Evolutionary conservation across 73 alveolate genomes (phyloP).

Genomic region (Blepharisma stoltei): DNA sequence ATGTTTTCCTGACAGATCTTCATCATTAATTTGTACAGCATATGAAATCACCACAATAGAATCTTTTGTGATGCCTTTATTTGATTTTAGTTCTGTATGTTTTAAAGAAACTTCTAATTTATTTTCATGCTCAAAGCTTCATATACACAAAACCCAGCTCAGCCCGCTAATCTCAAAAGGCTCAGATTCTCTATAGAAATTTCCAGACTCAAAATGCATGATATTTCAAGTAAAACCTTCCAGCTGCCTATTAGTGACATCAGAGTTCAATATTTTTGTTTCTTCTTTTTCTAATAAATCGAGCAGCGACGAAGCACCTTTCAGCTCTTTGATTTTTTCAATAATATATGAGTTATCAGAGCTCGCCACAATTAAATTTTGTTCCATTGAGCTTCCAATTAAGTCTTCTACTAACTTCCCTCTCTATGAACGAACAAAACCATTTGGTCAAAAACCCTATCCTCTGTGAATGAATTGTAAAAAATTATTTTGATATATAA

Average conservation of each 20-base stretch:
- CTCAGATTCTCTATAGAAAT: conserved; percentile 20
- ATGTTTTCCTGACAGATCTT: too few species aligned
- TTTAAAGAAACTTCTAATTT: conserved; percentile 10
- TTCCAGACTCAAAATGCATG: background rate
- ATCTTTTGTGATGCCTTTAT: too few species aligned
- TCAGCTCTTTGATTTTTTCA: background rate
- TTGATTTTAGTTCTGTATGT: background rate
- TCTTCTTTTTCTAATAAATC: conserved; percentile 4
- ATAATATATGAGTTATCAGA: background rate
- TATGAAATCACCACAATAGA: too few species aligned
- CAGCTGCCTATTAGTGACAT: background rate
- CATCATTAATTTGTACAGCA: too few species aligned
- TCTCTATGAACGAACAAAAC: too few species aligned
- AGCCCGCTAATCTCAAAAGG: background rate
- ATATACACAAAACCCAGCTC: conserved; percentile 13
- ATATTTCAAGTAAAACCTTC: background rate
- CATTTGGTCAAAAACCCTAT: too few species aligned
- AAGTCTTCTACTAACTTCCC: background rate
- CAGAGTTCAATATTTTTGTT: background rate
- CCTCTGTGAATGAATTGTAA: too few species aligned
- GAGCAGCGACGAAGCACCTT: background rate
- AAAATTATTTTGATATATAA: too few species aligned
- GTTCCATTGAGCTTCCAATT: background rate
- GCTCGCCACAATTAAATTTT: background rate
- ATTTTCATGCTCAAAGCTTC: conserved; percentile 24